Conservation (phyloP, 306 rosid species). For the Betula pendula region DNA sequence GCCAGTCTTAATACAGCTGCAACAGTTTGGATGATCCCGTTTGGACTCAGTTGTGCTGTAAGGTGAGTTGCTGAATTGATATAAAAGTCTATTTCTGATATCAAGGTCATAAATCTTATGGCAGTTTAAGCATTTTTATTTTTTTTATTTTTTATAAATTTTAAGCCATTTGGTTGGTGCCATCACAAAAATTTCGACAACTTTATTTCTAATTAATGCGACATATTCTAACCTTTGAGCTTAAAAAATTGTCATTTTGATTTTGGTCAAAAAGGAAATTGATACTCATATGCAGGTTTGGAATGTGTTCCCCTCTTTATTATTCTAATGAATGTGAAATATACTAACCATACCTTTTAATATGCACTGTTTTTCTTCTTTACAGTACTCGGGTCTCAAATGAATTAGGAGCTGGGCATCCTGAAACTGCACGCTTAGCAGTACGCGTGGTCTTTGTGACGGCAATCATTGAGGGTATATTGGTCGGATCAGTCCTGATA, state of each 20-base stretch:
- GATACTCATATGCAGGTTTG: neutral
- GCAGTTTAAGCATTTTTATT: neutral
- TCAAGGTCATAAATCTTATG: neutral
- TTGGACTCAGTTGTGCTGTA: constrained; percentile 70
- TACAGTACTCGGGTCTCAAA: constrained; percentile 73
- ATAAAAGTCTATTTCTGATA: neutral
- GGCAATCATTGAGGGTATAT: constrained; percentile 52
- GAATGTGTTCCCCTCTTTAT: constrained; percentile 2
- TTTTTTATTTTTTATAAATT: no score
- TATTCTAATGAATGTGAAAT: no score
- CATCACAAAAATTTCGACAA: neutral
- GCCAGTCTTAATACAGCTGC: constrained; percentile 63
- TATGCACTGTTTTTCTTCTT: constrained; percentile 4
- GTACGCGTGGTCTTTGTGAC: constrained; percentile 45
- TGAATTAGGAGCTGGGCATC: constrained; percentile 73
- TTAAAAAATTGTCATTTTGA: neutral
- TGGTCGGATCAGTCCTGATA: constrained; percentile 46
- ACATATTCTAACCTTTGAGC: neutral
- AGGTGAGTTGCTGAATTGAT: constrained; percentile 45
- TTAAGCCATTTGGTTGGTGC: neutral
- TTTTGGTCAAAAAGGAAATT: neutral
- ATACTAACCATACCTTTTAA: constrained; percentile 1
- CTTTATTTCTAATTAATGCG: no score
- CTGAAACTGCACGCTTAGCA: constrained; percentile 57
- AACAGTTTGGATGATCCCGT: constrained; percentile 72